A percentile compares a stretch with the other conserved stretches of the same genome.
Evolutionary conservation across 1,284 basidiomycete genomes (phyloP).

Genomic region (Microbotryomycetes sp.): DNA sequence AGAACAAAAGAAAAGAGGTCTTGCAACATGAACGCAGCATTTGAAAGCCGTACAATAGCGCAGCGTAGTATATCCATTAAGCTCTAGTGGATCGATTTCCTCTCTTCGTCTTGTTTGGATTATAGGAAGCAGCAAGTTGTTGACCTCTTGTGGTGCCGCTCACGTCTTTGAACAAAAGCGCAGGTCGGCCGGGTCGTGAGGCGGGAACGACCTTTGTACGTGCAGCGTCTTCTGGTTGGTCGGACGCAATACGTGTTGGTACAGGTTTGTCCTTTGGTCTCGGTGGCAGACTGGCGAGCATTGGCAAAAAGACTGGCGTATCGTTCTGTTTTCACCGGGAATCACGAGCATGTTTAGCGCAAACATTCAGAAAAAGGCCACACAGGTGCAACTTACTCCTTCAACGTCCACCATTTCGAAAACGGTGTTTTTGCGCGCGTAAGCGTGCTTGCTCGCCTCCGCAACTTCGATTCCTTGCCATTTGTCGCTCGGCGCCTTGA

Average conservation of each 20-base stretch:
- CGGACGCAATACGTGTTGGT: constrained; percentile 4
- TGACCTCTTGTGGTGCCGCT: constrained; percentile 12
- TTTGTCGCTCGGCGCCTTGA: constrained; percentile 11
- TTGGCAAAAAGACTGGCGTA: constrained; percentile 23
- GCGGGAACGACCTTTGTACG: constrained; percentile 6
- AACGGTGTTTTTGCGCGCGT: constrained; percentile 15
- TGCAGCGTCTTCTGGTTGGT: not conserved
- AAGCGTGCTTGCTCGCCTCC: constrained; percentile 3
- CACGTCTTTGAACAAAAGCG: constrained; percentile 16
- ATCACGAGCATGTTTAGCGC: not conserved
- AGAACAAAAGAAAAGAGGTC: too few species aligned
- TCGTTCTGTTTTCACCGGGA: constrained; percentile 4
- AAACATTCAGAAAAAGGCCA: not conserved
- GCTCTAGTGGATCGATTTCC: too few species aligned
- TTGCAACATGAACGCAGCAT: too few species aligned
- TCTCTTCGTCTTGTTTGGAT: constrained; percentile 16
- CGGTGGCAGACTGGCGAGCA: constrained; percentile 4
- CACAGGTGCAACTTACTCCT: not conserved
- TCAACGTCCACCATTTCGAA: constrained; percentile 31
- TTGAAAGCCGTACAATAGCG: too few species aligned
- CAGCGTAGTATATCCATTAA: too few species aligned
- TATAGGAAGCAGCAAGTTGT: constrained; percentile 7
- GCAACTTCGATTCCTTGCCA: constrained; percentile 22
- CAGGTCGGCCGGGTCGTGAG: constrained; percentile 18
- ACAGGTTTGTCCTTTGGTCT: not conserved